Base-by-base conservation (phyloP, 257 asterid species). In the Striga asiatica region DNA sequence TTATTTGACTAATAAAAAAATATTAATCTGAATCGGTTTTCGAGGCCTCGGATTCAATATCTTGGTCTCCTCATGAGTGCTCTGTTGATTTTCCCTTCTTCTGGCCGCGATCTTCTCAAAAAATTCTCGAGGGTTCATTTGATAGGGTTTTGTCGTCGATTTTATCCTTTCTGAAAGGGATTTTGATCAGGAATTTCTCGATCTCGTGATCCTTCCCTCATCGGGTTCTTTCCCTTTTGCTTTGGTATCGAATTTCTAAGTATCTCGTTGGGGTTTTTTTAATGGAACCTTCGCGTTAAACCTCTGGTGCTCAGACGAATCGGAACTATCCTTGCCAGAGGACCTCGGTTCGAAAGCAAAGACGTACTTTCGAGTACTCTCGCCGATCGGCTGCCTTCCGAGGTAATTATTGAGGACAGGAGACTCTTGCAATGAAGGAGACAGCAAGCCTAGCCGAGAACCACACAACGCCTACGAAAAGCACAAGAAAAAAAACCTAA, bases 31-130 rank as follows among this genome's bases (percentile, higher is more conserved):
- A 14, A 64, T 25, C 20, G 74, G 74, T 61, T 66, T 79, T 52
- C 85, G 75, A 5, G 85, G 85, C 65, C 85, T 73, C 75, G 76
- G 66, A 67, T 75, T 79, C 82, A 82, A 79, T 22, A 67, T 70
- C 69, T 76, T 79, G 34, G 64, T 56, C 65, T 77, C 84, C 50
- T 77, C 84, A 21, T 74, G 76, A 8, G 24, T 54, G 43, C 24
- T 50, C 61, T 61, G 8, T 43, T 55, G 6, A 17, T 51, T 43
- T 72, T 76, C 42, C 43, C 73, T 50, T 65, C 75, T 38, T 71
- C 75, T 12, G 13, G 32, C 68, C 45, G 63, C 68, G 16, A 34
- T 66, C 29, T 66, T 53, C 1, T 46, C 35, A n/a, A 2, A 47
- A 62, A 14, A 55, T 14, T 63, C 63, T 60, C 54, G 2, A 58